phyloP scores from a whole-genome alignment of 1,139 yeast genomes.

The Magnusiomyces suaveolens region DNA sequence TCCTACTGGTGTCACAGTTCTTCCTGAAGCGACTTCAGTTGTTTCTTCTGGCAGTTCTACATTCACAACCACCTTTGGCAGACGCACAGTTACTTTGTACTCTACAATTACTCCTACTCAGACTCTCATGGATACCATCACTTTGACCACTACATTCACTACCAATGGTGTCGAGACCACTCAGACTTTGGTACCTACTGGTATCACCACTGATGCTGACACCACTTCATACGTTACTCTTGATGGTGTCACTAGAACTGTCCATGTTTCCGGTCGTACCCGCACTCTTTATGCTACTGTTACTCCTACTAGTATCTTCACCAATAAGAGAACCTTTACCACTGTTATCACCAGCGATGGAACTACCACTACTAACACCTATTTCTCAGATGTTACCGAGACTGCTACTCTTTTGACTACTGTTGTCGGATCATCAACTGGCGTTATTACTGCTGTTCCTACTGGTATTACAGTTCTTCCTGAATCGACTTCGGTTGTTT shows the following conservation, averaged over 20 bases:
- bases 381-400: too few relatives aligned
- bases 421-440: too few relatives aligned
- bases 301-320: conserved; percentile 4
- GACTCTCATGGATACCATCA: neutral
- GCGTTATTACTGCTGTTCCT: neutral
- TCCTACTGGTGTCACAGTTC: neutral
- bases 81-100: neutral
- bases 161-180: neutral
- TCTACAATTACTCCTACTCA: neutral
- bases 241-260: neutral
- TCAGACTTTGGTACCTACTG: neutral
- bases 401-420: too few relatives aligned
- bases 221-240: neutral
- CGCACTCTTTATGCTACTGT: neutral
- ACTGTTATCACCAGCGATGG: conserved; percentile 2
- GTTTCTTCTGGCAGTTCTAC: neutral
- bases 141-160: neutral
- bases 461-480: neutral
- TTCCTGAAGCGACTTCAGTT: neutral
- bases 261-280: neutral
- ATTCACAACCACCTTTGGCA: neutral
- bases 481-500: neutral
- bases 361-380: neutral
- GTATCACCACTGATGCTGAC: neutral
- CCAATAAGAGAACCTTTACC: neutral